Conservation (phyloP, 352 stramenopile species). For the Phytophthora citricola region DNA sequence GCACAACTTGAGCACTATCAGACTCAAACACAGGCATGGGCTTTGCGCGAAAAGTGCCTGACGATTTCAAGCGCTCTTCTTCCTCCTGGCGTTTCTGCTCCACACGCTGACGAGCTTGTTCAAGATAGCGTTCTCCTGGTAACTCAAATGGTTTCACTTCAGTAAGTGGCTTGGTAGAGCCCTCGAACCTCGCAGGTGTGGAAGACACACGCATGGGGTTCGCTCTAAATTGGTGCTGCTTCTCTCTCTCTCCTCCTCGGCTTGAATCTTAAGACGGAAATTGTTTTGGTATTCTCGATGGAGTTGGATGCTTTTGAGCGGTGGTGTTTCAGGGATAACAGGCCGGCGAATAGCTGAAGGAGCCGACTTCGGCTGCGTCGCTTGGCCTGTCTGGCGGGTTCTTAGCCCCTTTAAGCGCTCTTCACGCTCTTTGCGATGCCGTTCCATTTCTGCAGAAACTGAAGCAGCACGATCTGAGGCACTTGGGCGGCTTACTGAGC, state of each 20-base stretch:
- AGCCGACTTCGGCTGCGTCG: conserved; percentile 18
- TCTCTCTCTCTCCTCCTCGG: conserved; percentile 64
- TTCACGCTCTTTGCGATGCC: conserved; percentile 51
- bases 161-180: conserved; percentile 75
- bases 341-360: conserved; percentile 36
- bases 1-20: conserved; percentile 35
- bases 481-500: conserved; percentile 37
- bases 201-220: conserved; percentile 72
- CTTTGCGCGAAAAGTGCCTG: conserved; percentile 63
- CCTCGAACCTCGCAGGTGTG: conserved; percentile 65
- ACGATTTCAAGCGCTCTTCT: conserved; percentile 50
- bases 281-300: conserved; percentile 80
- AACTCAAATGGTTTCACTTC: conserved; percentile 74
- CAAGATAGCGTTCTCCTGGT: conserved; percentile 56
- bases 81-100: conserved; percentile 67
- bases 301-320: conserved; percentile 73
- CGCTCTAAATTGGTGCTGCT: conserved; percentile 70
- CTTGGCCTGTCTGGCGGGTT: conserved; percentile 24
- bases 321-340: conserved; percentile 72
- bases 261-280: conserved; percentile 61
- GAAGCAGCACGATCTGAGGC: conserved; percentile 42
- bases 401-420: conserved; percentile 44
- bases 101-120: conserved; percentile 66
- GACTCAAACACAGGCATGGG: conserved; percentile 68
- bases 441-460: conserved; percentile 46